Base-by-base conservation (phyloP, 2,329 filamentous ascomycete species). In the Colletotrichum sansevieriae region DNA sequence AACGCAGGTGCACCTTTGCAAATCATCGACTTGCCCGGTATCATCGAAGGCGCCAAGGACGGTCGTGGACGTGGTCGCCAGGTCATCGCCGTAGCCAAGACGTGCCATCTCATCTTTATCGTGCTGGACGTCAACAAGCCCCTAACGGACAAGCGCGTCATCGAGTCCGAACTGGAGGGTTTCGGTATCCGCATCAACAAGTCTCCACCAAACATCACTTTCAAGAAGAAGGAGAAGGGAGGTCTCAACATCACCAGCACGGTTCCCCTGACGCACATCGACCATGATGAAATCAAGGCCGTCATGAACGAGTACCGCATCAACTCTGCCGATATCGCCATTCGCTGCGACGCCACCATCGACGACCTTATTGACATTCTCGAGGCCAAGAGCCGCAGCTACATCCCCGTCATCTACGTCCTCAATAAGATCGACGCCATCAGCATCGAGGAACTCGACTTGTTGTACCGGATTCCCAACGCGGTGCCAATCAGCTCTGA, bases 401-500 rank as follows among this genome's bases (percentile, higher is more conserved):
- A 99, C 79, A 98, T 99, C 73, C 96, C 96, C n/a, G 96, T 98
- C 72, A 93, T 99, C 63, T 99, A 99, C 83, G 96, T 97, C 47
- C 87, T 99, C 75, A 99, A 99, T 88, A 99, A 99, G 85, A 99
- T 99, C 74, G 96, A 99, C 81, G 90, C 95, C 63, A 98, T 99
- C 79, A 95, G 93, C 59, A 98, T 99, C 74, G 95, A 99, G 82
- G 96, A 99, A 82, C 87, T 99, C 70, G 96, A 99, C 81, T 84
- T 99, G 70, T 86, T 99, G 33, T 98, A 99, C 83, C 91, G 95
- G 47, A 99, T 99, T 73, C 96, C 96, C 56, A 97, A 98, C 78
- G 94, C 96, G 13, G 96, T 96, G 68, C 96, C 96, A 33, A 98
- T 99, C 82, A 98, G 95, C 78, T 96, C 95, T 37, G 96, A 99